Conservation (phyloP, 73 alveolate species). For the Tetrahymena borealis region DNA sequence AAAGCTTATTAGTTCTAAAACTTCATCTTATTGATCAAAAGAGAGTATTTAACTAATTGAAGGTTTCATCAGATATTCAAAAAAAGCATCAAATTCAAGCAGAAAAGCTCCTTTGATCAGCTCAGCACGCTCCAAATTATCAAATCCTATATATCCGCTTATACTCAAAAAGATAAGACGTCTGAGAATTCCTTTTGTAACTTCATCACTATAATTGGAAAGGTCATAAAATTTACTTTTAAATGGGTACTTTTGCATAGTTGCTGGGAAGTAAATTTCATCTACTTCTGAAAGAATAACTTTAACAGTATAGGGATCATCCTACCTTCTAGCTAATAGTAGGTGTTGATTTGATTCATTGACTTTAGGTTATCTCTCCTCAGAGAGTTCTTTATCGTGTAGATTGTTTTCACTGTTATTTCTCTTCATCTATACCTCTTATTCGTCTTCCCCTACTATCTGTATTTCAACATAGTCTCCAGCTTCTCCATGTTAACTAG, state of each 20-base stretch:
- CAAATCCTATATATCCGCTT: not conserved
- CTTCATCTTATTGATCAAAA: not conserved
- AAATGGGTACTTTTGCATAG: not conserved
- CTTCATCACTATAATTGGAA: not conserved
- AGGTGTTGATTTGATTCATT: not conserved
- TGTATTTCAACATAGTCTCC: not conserved
- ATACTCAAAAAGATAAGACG: not conserved
- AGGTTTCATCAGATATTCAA: constrained; percentile 1
- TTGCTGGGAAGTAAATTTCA: not conserved
- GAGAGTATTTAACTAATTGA: not conserved
- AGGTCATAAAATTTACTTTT: not conserved
- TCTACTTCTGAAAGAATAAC: not conserved
- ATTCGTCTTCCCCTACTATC: not conserved
- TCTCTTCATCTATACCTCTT: not conserved
- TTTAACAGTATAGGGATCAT: not conserved
- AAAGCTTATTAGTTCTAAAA: not conserved
- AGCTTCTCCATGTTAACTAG: not conserved
- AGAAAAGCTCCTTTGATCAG: not conserved
- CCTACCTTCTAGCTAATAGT: not conserved
- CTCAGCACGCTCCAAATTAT: not conserved
- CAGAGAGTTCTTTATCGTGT: not conserved
- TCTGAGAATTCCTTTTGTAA: not conserved
- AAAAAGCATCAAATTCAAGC: not conserved
- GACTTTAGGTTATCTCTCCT: not conserved
- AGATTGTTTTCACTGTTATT: not conserved